Evolutionary conservation across 148 eudicot genomes (phyloP).

Genomic region (Beta vulgaris): DNA sequence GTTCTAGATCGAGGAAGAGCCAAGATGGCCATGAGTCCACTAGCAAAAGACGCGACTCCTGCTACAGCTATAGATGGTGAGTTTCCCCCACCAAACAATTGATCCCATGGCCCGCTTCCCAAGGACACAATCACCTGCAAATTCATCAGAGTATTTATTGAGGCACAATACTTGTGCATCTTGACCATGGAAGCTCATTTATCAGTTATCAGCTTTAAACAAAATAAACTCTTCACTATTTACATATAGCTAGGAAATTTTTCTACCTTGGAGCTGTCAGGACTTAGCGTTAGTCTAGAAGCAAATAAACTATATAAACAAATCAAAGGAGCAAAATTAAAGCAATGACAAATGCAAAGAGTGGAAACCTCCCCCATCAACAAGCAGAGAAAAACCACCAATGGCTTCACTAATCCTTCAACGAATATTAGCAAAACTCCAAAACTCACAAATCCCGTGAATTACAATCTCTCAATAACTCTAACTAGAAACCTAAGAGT

Average conservation of each 20-base stretch:
- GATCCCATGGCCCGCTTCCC: conserved; percentile 94
- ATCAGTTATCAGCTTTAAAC: neutral
- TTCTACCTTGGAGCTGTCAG: too few relatives aligned
- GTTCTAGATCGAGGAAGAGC: conserved; percentile 53
- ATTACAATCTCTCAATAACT: too few relatives aligned
- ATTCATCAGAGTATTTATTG: conserved; percentile 10
- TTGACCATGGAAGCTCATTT: neutral
- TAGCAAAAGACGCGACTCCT: conserved; percentile 55
- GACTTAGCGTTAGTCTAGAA: too few relatives aligned
- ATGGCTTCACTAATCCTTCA: too few relatives aligned
- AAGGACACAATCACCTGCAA: conserved; percentile 84
- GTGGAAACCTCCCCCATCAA: too few relatives aligned
- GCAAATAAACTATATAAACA: neutral
- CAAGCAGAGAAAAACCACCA: too few relatives aligned
- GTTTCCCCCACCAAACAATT: conserved; percentile 84
- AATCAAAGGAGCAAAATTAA: neutral
- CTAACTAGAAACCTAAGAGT: too few relatives aligned
- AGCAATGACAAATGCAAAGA: neutral
- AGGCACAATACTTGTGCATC: neutral
- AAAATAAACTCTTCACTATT: neutral
- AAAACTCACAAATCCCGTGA: too few relatives aligned
- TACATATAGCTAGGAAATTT: neutral
- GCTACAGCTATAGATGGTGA: conserved; percentile 78
- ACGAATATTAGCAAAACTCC: too few relatives aligned
- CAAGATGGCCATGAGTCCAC: conserved; percentile 67